Percentiles rank a stretch among this genome's conserved stretches.
These are phyloP conservation scores for Cyclotella distinguenda DNA, from an alignment of 108 stramenopile species.

Conservation along the genomic window DNA sequence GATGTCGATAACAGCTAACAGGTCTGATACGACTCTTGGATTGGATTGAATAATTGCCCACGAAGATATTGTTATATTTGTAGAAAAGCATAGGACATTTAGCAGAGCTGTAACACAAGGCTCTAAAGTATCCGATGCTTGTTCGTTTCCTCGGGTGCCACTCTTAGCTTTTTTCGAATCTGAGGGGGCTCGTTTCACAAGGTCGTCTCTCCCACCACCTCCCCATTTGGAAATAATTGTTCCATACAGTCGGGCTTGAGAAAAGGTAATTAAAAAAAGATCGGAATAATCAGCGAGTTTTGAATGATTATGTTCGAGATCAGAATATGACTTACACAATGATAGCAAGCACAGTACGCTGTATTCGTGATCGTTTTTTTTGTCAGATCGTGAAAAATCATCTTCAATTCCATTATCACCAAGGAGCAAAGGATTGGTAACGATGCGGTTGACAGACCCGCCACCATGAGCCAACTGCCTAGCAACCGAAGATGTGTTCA, in stretches of 20 bases:
- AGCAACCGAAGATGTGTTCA: conserved; percentile 67
- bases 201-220: conserved; percentile 67
- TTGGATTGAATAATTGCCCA: conserved; percentile 78
- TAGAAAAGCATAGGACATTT: conserved; percentile 80
- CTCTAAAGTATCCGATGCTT: conserved; percentile 57
- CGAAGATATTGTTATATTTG: conserved; percentile 47
- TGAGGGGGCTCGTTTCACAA: conserved; percentile 32
- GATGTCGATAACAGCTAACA: conserved; percentile 55
- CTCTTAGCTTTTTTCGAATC: conserved; percentile 6
- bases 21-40: conserved; percentile 39
- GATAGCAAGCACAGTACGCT: conserved; percentile 29
- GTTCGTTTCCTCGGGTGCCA: conserved; percentile 26
- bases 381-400: not conserved
- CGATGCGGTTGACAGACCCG: conserved; percentile 18
- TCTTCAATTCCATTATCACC: conserved; percentile 10
- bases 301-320: not conserved
- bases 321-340: conserved; percentile 15
- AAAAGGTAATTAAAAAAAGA: conserved; percentile 36
- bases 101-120: conserved; percentile 62
- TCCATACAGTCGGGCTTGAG: conserved; percentile 51
- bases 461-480: conserved; percentile 60
- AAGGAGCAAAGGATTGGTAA: conserved; percentile 26
- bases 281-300: not conserved
- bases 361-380: conserved; percentile 43
- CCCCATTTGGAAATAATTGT: conserved; percentile 87